These are phyloP conservation scores for Fusarium oxysporum DNA, from an alignment of 2,329 filamentous ascomycete species.

Conservation along the genomic window DNA sequence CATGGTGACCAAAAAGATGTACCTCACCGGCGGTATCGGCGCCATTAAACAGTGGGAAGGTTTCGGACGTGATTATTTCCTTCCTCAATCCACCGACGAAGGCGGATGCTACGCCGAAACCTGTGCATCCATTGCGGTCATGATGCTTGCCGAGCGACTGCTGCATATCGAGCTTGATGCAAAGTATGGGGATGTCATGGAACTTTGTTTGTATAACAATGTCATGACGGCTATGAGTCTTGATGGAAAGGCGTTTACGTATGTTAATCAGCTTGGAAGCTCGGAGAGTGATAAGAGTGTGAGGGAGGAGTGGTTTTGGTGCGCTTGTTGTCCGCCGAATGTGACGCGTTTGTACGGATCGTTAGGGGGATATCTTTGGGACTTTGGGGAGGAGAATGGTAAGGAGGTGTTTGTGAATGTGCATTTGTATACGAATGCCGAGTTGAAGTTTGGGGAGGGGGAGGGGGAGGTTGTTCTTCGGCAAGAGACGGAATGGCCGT, in stretches of 20 bases:
- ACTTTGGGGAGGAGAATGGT: slow-evolving; percentile 45
- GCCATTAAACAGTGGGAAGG: slow-evolving; percentile 51
- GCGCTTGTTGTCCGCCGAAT: slow-evolving; percentile 71
- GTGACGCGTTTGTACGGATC: slow-evolving; percentile 66
- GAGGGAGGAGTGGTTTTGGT: slow-evolving; percentile 56
- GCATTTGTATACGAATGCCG: slow-evolving; percentile 66
- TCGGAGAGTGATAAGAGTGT: slow-evolving; percentile 15
- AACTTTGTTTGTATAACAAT: slow-evolving; percentile 70
- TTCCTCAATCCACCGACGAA: slow-evolving; percentile 27
- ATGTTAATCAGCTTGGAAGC: slow-evolving; percentile 70
- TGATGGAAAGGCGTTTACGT: slow-evolving; percentile 69
- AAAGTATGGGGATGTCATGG: slow-evolving; percentile 69
- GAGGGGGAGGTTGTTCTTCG: slow-evolving; percentile 52
- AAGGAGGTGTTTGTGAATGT: slow-evolving; percentile 59
- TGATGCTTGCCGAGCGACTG: slow-evolving; percentile 69
- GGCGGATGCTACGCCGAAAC: slow-evolving; percentile 32
- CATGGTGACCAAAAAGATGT: slow-evolving; percentile 69
- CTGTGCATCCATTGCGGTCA: slow-evolving; percentile 55
- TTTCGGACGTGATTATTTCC: slow-evolving; percentile 36
- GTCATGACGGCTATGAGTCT: slow-evolving; percentile 68
- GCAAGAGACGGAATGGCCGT: slow-evolving; percentile 65
- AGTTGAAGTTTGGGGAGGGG: slow-evolving; percentile 53
- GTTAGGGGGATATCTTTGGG: slow-evolving; percentile 68
- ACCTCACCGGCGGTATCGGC: slow-evolving; percentile 71
- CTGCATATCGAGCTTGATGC: slow-evolving; percentile 65